Base-by-base conservation (phyloP, 306 rosid species). In the Inga leiocalycina region DNA sequence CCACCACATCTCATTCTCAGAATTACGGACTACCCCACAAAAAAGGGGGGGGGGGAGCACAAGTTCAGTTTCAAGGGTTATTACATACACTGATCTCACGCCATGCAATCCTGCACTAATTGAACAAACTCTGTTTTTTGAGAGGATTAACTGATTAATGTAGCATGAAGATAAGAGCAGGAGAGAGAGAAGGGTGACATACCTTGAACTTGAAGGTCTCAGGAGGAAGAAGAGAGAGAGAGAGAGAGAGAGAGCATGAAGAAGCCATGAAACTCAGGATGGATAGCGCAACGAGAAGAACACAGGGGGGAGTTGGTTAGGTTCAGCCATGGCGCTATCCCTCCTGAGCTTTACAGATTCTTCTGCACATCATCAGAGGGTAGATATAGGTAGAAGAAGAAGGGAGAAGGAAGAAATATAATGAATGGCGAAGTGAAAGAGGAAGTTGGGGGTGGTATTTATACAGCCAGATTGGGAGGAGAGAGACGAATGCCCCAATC, bases 291-390 rank as follows among this genome's bases (percentile, higher is more conserved):
- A 87, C 74, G 82, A 76, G 24, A 17, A 34, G 72, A 67, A 17
- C 71, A 32, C 17, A n/a, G 41, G 30, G 37, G 8, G 41, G 6
- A 14, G 14, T 1, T 51, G 0, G 56, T 49, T 8, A 62, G 27
- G 22, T 49, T 3, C 73, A 57, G 80, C 89, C 68, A 79, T 75
- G 95, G 95, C 94, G 97, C 97, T 93, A 93, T 93, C 97, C 97
- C 97, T 93, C 97, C 97, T 91, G 97, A 93, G 97, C 97, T 93
- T 93, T 37, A 91, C 90, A 84, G 97, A 89, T 84, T 82, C 83
- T 80, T 79, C 77, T 72, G 81, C 88, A 85, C 86, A 49, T 64
- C 5, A 19, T 52, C 30, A n/a, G 52, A 54, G 67, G 2, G 43
- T 3, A 1, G 78, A 68, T 48, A 48, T 48, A 48, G 57, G 54